Percentiles rank a stretch among this genome's conserved stretches.
Conservation (phyloP, 2,329 filamentous ascomycete genomes). For the Sordariomycetes sp. region DNA sequence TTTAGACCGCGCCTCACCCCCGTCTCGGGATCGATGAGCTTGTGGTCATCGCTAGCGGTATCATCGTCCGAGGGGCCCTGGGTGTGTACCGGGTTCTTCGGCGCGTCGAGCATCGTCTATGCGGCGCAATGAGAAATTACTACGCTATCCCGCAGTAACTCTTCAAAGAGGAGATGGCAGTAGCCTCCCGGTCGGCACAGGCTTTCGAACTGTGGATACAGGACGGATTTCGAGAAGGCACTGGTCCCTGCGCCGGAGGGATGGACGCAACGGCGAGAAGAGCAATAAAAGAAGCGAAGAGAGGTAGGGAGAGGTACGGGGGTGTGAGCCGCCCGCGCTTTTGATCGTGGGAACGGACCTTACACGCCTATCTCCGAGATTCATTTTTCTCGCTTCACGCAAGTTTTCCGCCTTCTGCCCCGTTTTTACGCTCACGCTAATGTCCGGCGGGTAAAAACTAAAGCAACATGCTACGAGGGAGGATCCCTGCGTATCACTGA, state of each 20-base stretch:
- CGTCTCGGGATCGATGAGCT: conserved; percentile 41
- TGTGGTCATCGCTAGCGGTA: conserved; percentile 12
- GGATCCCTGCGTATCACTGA: no score
- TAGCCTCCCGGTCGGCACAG: background rate
- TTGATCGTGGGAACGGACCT: background rate
- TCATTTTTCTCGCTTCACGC: background rate
- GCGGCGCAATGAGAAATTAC: background rate
- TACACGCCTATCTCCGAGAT: background rate
- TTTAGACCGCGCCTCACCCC: conserved; percentile 59
- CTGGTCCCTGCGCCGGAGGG: background rate
- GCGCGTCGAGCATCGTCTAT: background rate
- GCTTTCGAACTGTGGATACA: background rate
- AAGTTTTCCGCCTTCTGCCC: no score
- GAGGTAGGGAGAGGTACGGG: background rate
- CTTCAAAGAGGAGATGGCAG: background rate
- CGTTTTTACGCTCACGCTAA: no score
- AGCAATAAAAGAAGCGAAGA: background rate
- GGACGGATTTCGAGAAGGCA: background rate
- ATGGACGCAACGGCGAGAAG: background rate
- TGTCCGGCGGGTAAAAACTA: no score
- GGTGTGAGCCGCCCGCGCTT: background rate
- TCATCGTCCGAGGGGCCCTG: background rate
- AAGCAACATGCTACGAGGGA: no score
- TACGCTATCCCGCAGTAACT: background rate
- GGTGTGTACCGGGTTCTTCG: background rate